Conservation (phyloP, 805 yeast species). For the Starmerella apicola region DNA sequence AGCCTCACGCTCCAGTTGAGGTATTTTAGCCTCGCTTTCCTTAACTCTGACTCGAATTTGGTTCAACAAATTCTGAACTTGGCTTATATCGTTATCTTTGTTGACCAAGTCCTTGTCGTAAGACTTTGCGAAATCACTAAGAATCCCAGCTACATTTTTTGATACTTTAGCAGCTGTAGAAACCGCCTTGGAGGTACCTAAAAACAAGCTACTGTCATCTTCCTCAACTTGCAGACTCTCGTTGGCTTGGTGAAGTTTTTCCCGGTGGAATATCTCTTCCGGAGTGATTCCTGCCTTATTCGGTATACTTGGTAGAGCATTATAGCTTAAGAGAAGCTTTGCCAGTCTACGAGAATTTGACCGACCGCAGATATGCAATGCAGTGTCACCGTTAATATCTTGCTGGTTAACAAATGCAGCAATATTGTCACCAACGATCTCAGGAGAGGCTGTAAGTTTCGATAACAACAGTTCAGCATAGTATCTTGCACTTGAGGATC, state of each 20-base stretch:
- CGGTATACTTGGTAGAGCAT: conserved; percentile 35
- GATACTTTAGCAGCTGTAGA: conserved; percentile 7
- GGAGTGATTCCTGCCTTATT: conserved; percentile 33
- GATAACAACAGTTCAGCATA: conserved; percentile 67
- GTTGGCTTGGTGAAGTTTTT: background rate
- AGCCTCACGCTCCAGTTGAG: conserved; percentile 23
- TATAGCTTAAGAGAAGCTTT: conserved; percentile 34
- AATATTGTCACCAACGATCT: conserved; percentile 4
- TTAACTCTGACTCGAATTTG: conserved; percentile 34
- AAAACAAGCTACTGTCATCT: background rate
- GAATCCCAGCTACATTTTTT: conserved; percentile 12
- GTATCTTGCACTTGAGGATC: conserved; percentile 69
- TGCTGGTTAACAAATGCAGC: conserved; percentile 53
- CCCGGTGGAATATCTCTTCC: conserved; percentile 21
- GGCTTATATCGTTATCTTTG: conserved; percentile 42
- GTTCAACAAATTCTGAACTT: conserved; percentile 34
- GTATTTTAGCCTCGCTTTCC: conserved; percentile 26
- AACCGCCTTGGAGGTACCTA: conserved; percentile 19
- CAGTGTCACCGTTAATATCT: conserved; percentile 76
- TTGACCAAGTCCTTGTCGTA: conserved; percentile 45
- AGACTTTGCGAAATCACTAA: conserved; percentile 32
- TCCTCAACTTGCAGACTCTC: background rate
- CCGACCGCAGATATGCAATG: conserved; percentile 63
- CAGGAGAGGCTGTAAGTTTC: conserved; percentile 45
- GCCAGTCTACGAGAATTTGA: conserved; percentile 38